These are phyloP conservation scores for Lecanosticta acicola DNA, from an alignment of 2,329 filamentous ascomycete genomes.

Conservation along the genomic window DNA sequence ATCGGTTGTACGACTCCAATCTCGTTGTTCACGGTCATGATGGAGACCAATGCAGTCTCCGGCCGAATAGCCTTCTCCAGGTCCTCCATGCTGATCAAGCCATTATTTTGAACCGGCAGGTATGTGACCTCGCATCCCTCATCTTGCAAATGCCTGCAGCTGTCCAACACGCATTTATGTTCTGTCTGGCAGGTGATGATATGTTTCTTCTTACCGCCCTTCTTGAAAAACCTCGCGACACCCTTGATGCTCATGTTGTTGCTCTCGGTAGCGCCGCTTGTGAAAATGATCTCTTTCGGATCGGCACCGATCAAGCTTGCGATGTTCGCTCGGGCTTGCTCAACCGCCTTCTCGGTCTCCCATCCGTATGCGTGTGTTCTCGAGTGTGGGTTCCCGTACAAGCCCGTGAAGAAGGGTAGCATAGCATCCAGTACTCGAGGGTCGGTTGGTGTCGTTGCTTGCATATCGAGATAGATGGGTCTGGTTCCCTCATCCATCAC, in stretches of 20 bases:
- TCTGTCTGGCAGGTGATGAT: constrained; percentile 97
- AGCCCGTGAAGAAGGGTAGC: constrained; percentile 87
- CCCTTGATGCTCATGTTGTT: constrained; percentile 99
- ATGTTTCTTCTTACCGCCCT: constrained; percentile 93
- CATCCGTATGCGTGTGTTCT: constrained; percentile 97
- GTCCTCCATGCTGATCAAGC: constrained; percentile 76
- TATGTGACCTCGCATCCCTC: constrained; percentile 98
- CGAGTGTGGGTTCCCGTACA: constrained; percentile 96
- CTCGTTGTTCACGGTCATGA: constrained; percentile 99
- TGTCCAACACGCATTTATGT: constrained; percentile 98
- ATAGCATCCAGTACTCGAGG: constrained; percentile 93
- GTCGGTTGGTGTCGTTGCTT: constrained; percentile 92
- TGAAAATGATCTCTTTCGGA: constrained; percentile 97
- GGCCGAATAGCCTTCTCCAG: constrained; percentile 84
- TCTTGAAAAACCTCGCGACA: constrained; percentile 89
- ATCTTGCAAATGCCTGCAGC: constrained; percentile 91
- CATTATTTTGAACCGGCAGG: constrained; percentile 78
- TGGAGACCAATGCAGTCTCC: constrained; percentile 85
- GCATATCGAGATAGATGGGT: constrained; percentile 97
- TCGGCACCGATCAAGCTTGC: constrained; percentile 87
- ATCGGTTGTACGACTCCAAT: constrained; percentile 98
- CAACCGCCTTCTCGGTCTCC: constrained; percentile 93
- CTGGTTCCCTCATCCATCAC: constrained; percentile 88
- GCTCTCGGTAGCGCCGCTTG: constrained; percentile 93
- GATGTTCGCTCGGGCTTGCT: constrained; percentile 76